Evolutionary conservation across 2,329 filamentous ascomycete genomes (phyloP), one percentile per base, ranked within the genome.

Genomic region (Penicillium aurantiogriseum): DNA sequence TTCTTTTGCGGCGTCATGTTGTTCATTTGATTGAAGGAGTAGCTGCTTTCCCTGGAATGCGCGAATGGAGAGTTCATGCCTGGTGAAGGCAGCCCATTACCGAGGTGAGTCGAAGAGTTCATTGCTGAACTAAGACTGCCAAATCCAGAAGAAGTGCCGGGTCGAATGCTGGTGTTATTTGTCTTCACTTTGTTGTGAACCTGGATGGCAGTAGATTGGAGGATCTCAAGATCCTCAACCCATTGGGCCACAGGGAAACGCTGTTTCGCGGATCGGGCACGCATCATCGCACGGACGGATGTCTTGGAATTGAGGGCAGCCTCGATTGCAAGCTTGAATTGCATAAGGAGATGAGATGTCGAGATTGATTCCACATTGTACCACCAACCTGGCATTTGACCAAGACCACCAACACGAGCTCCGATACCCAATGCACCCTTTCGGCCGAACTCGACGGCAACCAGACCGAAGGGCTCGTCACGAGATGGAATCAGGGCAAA

Each of bases 371-470:
- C 86, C 58, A 88, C 83, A 0, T 86, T 88, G 69, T 84, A 88
- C 86, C 86, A 88, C 82, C 85, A 88, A 35, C 86, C 86, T 17
- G 86, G 86, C 85, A 88, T 88, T 67, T 87, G 83, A 35, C 86
- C 85, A 31, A 88, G 77, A 59, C 86, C 86, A 66, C 86, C 86
- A 44, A 88, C 86, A 56, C 85, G 79, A 19, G 85, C 83, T 52
- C 86, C 86, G 55, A 88, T 84, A 70, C 86, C 86, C 35, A 88
- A 77, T 11, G 86, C 86, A 65, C 86, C 86, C 71, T 88, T 88
- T 39, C 86, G 79, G 57, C 86, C 86, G 63, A 88, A 88, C 63
- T 88, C 86, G 48, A 88, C 86, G 23, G 86, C 86, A 10, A 88
- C 86, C 43, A 88, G 76, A 47, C 86, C 86, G 63, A 88, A 88